Percentiles rank a stretch among this genome's conserved stretches.
Evolutionary conservation across 441 rosid genomes (phyloP).

Genomic region (Adansonia gregorii): DNA sequence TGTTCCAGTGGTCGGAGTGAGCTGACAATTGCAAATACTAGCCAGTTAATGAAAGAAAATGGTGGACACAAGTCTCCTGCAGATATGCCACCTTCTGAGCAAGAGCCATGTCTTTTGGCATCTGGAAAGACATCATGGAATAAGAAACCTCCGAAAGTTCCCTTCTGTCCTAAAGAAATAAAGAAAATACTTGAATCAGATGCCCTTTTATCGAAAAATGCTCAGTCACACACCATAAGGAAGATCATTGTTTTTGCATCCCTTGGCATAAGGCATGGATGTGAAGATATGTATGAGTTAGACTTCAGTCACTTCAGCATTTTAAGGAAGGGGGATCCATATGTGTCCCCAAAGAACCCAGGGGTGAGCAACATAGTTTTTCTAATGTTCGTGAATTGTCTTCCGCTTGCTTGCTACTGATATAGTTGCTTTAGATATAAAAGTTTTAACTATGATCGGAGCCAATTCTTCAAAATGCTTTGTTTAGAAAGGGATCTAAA

Average conservation of each 20-base stretch:
- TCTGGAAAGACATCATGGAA: constrained; percentile 23
- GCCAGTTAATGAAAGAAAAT: constrained; percentile 20
- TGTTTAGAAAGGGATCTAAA: not conserved
- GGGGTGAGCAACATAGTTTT: constrained; percentile 45
- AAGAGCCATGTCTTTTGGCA: constrained; percentile 28
- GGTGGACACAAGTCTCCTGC: constrained; percentile 20
- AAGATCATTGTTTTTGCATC: constrained; percentile 58
- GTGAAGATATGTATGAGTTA: constrained; percentile 58
- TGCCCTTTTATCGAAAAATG: constrained; percentile 41
- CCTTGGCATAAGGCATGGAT: constrained; percentile 61
- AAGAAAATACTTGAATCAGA: constrained; percentile 47
- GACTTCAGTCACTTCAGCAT: constrained; percentile 62
- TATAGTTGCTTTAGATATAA: not conserved
- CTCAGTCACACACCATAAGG: constrained; percentile 62
- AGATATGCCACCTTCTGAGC: constrained; percentile 27
- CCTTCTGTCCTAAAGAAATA: constrained; percentile 66
- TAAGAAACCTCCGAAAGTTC: constrained; percentile 48
- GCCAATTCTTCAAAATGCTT: no score
- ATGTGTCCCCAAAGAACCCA: constrained; percentile 46
- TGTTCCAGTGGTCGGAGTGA: constrained; percentile 21
- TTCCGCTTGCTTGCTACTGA: not conserved
- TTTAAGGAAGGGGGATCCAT: constrained; percentile 53
- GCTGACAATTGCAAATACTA: constrained; percentile 7
- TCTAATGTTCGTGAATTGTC: not conserved
- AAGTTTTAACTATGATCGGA: not conserved